Evolutionary conservation across 2,329 filamentous ascomycete genomes (phyloP), one percentile per base, ranked within the genome.

Genomic region (Herpotrichia juniperi): DNA sequence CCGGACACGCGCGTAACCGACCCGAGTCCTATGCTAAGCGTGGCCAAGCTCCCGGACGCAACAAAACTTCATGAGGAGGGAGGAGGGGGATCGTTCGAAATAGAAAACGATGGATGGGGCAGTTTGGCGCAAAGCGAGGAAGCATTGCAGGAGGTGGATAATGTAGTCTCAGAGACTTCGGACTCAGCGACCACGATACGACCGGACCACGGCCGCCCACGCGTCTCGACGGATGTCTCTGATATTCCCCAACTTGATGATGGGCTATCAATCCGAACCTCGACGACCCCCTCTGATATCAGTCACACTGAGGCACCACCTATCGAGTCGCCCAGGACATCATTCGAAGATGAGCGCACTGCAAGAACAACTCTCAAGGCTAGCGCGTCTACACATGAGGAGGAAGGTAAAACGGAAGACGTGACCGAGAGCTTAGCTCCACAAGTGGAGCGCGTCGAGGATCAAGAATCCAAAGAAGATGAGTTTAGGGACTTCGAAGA

Each of bases 301-400:
- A 75, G 72, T 51, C 71, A 66, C 34, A 60, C 57, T 16, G 71
- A 69, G 31, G 52, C 56, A 6, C 53, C 56, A 7, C 37, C 37
- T 4, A 46, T 57, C 30, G 71, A 74, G 34, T 75, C 73, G 19
- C 63, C 72, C 3, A 51, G 73, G 14, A 75, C 72, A 8, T 75
- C 73, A 1, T 59, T 74, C 22, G 73, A 75, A 42, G 72, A 74
- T 25, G 68, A 70, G 35, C 56, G 57, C 10, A 22, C 28, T 2
- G 24, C 22, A 10, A 46, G 24, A 30, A 53, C 22, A 22, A 43
- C 46, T 22, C 7, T 14, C 7, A 37, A 39, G 31, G n/a, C 34
- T 26, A 48, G 37, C 37, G 24, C 11, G 31, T 22, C 25, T 25
- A 24, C 26, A 50, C 22, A 39, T 22, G 21, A 39, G 17, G 31